A percentile compares a stretch with the other conserved stretches of the same genome.
phyloP scores from a whole-genome alignment of 768 basidiomycete genomes.

The Suillus brevipes region DNA sequence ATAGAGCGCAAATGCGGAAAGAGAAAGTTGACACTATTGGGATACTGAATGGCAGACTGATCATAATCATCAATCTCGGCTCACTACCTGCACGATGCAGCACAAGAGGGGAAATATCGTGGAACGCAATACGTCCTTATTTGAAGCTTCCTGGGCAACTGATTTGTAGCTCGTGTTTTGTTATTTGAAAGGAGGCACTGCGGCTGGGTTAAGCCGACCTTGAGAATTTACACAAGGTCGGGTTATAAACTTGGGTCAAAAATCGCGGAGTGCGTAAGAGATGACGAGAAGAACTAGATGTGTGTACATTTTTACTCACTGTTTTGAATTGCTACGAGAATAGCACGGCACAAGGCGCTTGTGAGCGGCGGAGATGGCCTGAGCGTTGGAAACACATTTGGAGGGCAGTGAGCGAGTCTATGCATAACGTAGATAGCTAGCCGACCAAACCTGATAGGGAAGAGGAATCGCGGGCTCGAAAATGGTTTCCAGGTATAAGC shows the following conservation, averaged over 20 bases:
- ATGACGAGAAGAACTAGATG: slow-evolving; percentile 1
- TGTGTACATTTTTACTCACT: neutral
- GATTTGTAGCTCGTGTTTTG: neutral
- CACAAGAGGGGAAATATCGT: neutral
- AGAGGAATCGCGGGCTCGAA: neutral
- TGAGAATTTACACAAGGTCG: slow-evolving; percentile 6
- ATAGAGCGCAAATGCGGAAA: slow-evolving; percentile 1
- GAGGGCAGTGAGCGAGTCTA: neutral
- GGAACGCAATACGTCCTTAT: slow-evolving; percentile 1
- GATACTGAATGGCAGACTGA: neutral
- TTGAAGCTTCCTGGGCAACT: neutral
- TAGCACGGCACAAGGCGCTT: neutral
- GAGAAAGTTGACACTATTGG: neutral
- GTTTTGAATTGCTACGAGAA: neutral
- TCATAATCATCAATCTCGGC: slow-evolving; percentile 1
- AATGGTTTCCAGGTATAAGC: neutral
- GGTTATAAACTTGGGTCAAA: neutral
- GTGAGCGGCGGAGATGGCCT: neutral
- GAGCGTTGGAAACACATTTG: neutral
- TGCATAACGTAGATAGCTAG: neutral
- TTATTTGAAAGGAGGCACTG: neutral
- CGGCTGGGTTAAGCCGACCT: neutral
- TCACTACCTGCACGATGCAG: neutral
- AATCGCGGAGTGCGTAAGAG: slow-evolving; percentile 5
- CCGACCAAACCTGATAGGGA: neutral